These are phyloP conservation scores for Lecanoromycetidae sp. DNA, from an alignment of 2,329 filamentous ascomycete species.

Conservation along the genomic window DNA sequence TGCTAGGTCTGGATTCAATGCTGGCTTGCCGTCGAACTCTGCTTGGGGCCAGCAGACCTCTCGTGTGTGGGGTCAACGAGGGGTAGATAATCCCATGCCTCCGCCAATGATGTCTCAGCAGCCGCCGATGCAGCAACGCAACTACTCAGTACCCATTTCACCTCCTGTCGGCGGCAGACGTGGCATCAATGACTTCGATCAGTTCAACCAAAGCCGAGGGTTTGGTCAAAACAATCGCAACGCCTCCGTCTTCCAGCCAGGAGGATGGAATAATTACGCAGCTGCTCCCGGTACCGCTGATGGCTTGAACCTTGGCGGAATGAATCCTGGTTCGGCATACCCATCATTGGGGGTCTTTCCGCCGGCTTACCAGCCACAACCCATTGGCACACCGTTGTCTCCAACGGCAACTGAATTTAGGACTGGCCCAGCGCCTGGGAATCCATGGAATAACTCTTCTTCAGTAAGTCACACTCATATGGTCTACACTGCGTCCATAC, in stretches of 20 bases:
- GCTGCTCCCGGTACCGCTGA: conserved; percentile 8
- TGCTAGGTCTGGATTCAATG: conserved; percentile 16
- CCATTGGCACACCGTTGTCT: conserved; percentile 54
- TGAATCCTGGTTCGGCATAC: conserved; percentile 14
- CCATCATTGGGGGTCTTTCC: conserved; percentile 24
- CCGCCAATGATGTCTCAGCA: conserved; percentile 14
- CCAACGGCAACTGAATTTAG: conserved; percentile 66
- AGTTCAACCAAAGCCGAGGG: conserved; percentile 12
- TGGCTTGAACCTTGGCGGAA: conserved; percentile 14
- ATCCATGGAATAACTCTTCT: conserved; percentile 27
- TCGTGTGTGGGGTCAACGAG: conserved; percentile 11
- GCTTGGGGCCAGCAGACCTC: conserved; percentile 13
- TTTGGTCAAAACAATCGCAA: conserved; percentile 13
- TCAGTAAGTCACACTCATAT: conserved; percentile 40
- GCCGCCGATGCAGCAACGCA: conserved; percentile 13
- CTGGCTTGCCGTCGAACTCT: conserved; percentile 11
- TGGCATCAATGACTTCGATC: conserved; percentile 15
- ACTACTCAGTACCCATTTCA: conserved; percentile 14
- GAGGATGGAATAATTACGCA: conserved; percentile 9
- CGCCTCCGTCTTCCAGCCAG: conserved; percentile 8
- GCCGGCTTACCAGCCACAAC: conserved; percentile 41
- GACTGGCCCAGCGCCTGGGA: conserved; percentile 19
- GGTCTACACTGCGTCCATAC: conserved; percentile 18
- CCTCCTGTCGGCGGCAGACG: conserved; percentile 11
- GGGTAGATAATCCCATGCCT: background rate